Base-by-base conservation (phyloP, 257 asterid species). In the Cynanchum wilfordii region DNA sequence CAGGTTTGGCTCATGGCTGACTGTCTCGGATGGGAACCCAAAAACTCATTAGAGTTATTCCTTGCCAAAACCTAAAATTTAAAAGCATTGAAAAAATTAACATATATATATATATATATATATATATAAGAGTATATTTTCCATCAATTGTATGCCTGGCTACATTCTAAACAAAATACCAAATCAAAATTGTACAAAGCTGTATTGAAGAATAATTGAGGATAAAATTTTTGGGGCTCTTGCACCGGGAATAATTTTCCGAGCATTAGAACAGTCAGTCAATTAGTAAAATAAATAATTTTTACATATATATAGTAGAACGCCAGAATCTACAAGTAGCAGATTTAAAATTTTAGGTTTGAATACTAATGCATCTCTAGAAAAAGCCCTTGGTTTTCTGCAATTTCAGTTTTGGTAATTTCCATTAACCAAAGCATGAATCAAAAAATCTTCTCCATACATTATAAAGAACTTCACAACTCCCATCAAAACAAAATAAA, bases 1-100 rank as follows among this genome's bases (percentile, higher is more conserved):
- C 84, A 63, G 10, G 63, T 38, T 57, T 66, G 76, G 63, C 76
- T 51, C 40, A 51, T 76, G 30, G 67, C 36, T 16, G 58, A 72
- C 68, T 77, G 80, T 38, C 73, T 78, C 68, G 73, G 70, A 15
- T 27, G 27, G 29, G 74, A 65, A 60, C 68, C 78, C 54, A 58
- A 17, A 9, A 78, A 76, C 40, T 78, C 80, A 65, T 78, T 51
- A 64, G 71, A 42, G 70, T 71, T 36, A 22, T 70, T 79, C 60
- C 57, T 68, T 66, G 79, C 76, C 74, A 69, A 56, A 59, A 38
- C 86, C 86, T 82, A 69, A 27, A 74, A 38, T 27, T 54, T 52
- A 25, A n/a, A 45, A 20, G 47, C 22, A 75, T 3, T 3, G 54
- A 0, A 2, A 45, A 59, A 45, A 11, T n/a, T 10, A 42, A 42